phyloP scores from a whole-genome alignment of 1,284 basidiomycete species.

The Melampsora allii-populina region DNA sequence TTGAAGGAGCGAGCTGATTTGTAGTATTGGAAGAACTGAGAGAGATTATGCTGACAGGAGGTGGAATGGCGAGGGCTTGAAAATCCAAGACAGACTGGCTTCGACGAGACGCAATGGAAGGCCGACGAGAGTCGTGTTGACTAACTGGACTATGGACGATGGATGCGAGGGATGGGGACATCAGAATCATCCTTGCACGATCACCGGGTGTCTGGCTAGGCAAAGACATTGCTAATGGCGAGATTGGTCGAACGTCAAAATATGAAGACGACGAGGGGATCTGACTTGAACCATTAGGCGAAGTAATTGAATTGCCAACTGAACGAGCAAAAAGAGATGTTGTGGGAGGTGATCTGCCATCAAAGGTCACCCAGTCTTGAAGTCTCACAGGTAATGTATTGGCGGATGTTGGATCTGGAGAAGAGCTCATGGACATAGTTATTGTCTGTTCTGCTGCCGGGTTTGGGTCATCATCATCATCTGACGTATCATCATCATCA shows the following conservation, averaged over 20 bases:
- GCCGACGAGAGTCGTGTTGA: background rate
- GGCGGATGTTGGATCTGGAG: background rate
- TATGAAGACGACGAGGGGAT: background rate
- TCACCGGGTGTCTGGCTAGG: slow-evolving; percentile 10
- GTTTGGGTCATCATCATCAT: background rate
- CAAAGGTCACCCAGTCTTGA: background rate
- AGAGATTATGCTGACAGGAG: background rate
- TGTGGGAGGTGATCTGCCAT: background rate
- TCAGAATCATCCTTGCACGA: slow-evolving; percentile 24
- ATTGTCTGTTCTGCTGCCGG: background rate
- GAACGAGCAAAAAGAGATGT: background rate
- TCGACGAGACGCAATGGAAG: slow-evolving; percentile 10
- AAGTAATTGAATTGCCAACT: background rate
- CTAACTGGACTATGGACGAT: background rate
- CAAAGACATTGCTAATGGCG: background rate
- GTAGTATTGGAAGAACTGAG: background rate
- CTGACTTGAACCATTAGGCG: background rate
- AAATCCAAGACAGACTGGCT: slow-evolving; percentile 15
- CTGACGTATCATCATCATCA: background rate
- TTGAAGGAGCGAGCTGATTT: background rate
- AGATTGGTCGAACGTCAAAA: background rate
- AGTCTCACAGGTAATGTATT: background rate
- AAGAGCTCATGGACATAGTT: background rate
- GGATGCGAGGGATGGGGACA: slow-evolving; percentile 12
- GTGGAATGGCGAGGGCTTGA: background rate